These are phyloP conservation scores for Moesziomyces antarcticus DNA, from an alignment of 1,284 basidiomycete genomes.

Conservation along the genomic window DNA sequence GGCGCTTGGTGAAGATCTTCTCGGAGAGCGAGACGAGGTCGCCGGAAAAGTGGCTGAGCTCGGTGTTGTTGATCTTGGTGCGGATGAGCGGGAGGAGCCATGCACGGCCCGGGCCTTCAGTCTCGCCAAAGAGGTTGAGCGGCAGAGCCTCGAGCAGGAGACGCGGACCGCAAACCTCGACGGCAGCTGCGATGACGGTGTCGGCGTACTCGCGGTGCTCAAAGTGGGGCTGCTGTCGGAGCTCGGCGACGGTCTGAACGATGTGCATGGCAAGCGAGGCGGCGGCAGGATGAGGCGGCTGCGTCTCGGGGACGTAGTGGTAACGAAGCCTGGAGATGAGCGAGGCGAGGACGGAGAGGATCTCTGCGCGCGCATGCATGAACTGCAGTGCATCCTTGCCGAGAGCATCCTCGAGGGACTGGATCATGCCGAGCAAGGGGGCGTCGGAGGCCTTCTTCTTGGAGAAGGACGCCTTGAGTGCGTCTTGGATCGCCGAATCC, in stretches of 20 bases:
- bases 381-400: conserved; percentile 61
- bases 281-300: conserved; percentile 70
- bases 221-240: conserved; percentile 83
- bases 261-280: conserved; percentile 79
- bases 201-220: conserved; percentile 92
- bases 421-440: conserved; percentile 51
- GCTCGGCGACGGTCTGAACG: conserved; percentile 79
- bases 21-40: conserved; percentile 95
- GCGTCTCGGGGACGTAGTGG: conserved; percentile 36
- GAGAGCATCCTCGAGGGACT: conserved; percentile 57
- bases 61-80: conserved; percentile 80
- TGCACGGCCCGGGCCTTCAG: conserved; percentile 76
- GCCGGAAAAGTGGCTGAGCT: conserved; percentile 84
- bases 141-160: conserved; percentile 81
- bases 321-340: conserved; percentile 59
- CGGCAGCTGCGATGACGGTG: conserved; percentile 80
- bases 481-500: conserved; percentile 51
- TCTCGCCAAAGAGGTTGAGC: conserved; percentile 75
- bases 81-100: conserved; percentile 90
- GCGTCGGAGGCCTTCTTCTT: conserved; percentile 33
- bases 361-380: conserved; percentile 58
- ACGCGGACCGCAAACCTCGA: conserved; percentile 87
- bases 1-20: conserved; percentile 78
- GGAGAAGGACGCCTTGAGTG: conserved; percentile 40
- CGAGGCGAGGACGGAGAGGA: conserved; percentile 59